Evolutionary conservation across 129 eudicot genomes (phyloP).

Genomic region (Deinandra increscens): DNA sequence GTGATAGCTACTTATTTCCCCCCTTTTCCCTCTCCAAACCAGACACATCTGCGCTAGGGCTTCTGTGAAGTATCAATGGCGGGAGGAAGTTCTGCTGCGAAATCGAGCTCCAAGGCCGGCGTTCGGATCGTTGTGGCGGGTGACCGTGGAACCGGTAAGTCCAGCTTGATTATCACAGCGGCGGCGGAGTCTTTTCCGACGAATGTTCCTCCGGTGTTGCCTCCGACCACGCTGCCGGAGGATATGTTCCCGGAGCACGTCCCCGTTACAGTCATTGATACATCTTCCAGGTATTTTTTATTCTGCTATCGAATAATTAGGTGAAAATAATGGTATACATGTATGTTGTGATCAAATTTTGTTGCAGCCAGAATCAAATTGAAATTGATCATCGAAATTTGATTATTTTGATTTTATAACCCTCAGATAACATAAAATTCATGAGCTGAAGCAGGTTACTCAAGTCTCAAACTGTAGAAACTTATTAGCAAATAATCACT

Average conservation of each 20-base stretch:
- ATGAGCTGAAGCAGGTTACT: too few species aligned
- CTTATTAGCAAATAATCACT: neutral
- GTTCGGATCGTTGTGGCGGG: constrained; percentile 93
- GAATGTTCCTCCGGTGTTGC: constrained; percentile 73
- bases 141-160: constrained; percentile 78
- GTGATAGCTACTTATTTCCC: too few species aligned
- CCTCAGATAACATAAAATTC: neutral
- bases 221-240: constrained; percentile 73
- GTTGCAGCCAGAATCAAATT: neutral
- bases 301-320: neutral
- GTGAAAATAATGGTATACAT: neutral
- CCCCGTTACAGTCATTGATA: constrained; percentile 80
- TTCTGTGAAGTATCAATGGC: constrained; percentile 36
- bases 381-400: neutral
- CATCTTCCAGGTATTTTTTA: constrained; percentile 72
- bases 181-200: constrained; percentile 63
- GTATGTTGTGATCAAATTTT: neutral
- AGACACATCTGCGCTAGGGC: constrained; percentile 1
- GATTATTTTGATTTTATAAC: neutral
- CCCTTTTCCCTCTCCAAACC: neutral
- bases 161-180: constrained; percentile 77
- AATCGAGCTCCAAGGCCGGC: constrained; percentile 25
- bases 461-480: neutral
- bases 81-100: constrained; percentile 44
- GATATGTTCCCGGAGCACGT: constrained; percentile 82